A percentile compares a stretch with the other conserved stretches of the same genome.
Conservation (phyloP, 2,329 filamentous ascomycete genomes). For the Polytolypa hystricis region DNA sequence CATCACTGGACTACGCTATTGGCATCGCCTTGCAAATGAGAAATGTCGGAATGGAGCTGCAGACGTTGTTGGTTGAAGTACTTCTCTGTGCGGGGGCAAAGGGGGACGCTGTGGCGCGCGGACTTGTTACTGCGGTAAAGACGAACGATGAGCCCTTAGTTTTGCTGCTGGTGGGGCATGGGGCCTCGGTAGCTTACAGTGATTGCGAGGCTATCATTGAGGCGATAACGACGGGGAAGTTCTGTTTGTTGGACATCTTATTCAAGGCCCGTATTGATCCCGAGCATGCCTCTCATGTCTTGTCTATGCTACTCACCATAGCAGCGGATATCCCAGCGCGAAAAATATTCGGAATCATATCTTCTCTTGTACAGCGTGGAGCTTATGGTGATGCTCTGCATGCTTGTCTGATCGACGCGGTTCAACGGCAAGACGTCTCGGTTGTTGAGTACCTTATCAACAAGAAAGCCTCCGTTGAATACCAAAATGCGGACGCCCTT, state of each 20-base stretch:
- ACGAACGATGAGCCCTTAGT: slow-evolving; percentile 46
- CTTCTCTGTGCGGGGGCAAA: slow-evolving; percentile 48
- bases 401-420: slow-evolving; percentile 13
- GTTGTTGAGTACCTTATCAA: slow-evolving; percentile 14
- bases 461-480: slow-evolving; percentile 16
- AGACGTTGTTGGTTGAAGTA: slow-evolving; percentile 43
- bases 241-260: slow-evolving; percentile 39
- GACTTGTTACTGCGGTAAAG: slow-evolving; percentile 39
- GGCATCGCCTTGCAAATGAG: slow-evolving; percentile 36
- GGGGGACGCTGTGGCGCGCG: slow-evolving; percentile 40
- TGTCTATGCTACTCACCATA: slow-evolving; percentile 10
- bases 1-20: slow-evolving; percentile 43
- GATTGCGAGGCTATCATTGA: slow-evolving; percentile 40
- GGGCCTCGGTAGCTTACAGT: slow-evolving; percentile 45
- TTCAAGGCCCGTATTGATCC: slow-evolving; percentile 33
- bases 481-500: slow-evolving; percentile 15
- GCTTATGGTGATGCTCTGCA: slow-evolving; percentile 13
- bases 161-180: slow-evolving; percentile 41
- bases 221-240: slow-evolving; percentile 38
- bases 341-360: slow-evolving; percentile 13
- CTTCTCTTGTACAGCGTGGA: slow-evolving; percentile 12
- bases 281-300: slow-evolving; percentile 39
- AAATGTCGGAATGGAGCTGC: slow-evolving; percentile 39
- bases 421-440: slow-evolving; percentile 13
- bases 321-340: slow-evolving; percentile 6